Evolutionary conservation across 345 rosid species (phyloP), one percentile per base, ranked within the genome.

Genomic region (Zanthoxylum bungeanum): DNA sequence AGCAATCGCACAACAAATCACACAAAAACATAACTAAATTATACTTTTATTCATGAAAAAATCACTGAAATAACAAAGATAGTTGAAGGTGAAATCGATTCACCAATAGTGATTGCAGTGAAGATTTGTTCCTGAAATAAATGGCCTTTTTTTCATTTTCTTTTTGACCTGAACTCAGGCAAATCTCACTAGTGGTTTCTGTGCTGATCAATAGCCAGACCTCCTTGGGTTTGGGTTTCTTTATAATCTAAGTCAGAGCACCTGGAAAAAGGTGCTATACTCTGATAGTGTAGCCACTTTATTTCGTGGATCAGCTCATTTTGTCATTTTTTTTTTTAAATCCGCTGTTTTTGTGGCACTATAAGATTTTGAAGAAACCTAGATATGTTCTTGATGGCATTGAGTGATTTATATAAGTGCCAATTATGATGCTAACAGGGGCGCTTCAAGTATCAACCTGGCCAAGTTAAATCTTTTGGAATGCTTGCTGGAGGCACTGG

Each of bases 401-500:
- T 27, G 14, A 25, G 37, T 63, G 51, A 44, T 42, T 7, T 16
- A 22, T 12, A 4, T 33, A 28, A 11, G 33, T 61, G 34, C 4
- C 49, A 37, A 27, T 25, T 44, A 21, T 55, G 7, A 27, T 46
- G 33, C 7, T 57, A 30, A 9, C 77, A 89, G 91, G 94, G 91
- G 2, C 91, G 89, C 64, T 85, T 89, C 79, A 87, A 76, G 82
- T 89, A 89, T 76, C 84, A 84, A 64, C 82, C 87, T 66, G 85
- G 86, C 72, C 84, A 82, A 80, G 88, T 80, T 67, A 79, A 78
- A 79, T 90, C 87, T 17, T 85, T 84, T 49, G 94, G 94, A 56
- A 89, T 85, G 94, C 73, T 89, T 59, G 91, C 91, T 58, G 91
- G 94, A 57, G 94, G 90, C 52, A 76, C 94, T 56, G 94, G 94